A percentile compares a stretch with the other conserved stretches of the same genome.
phyloP scores from a whole-genome alignment of 768 basidiomycete genomes.

The Austroboletus eburneus region DNA sequence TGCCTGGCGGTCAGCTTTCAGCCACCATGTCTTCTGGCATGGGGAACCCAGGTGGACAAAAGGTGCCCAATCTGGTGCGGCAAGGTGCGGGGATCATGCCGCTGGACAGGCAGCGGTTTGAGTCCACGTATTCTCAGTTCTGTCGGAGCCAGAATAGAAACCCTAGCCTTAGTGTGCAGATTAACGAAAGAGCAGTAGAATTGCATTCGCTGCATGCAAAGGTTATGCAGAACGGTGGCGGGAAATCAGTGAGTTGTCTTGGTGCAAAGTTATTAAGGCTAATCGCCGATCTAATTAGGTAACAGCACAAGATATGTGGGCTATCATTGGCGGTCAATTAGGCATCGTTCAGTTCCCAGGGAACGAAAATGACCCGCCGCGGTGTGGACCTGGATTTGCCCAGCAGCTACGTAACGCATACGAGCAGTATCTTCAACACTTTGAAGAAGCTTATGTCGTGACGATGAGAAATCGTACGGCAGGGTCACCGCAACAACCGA shows the following conservation, averaged over 20 bases:
- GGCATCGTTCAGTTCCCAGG: constrained; percentile 64
- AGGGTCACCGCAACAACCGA: constrained; percentile 12
- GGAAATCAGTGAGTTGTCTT: constrained; percentile 37
- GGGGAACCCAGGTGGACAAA: constrained; percentile 26
- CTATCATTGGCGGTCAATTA: constrained; percentile 62
- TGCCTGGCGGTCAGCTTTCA: constrained; percentile 26
- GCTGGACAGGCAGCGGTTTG: constrained; percentile 51
- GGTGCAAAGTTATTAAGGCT: constrained; percentile 1
- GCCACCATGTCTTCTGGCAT: constrained; percentile 34
- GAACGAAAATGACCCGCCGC: constrained; percentile 55
- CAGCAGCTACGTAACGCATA: constrained; percentile 58
- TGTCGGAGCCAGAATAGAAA: constrained; percentile 39
- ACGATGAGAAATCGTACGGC: constrained; percentile 31
- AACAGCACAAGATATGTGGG: constrained; percentile 54
- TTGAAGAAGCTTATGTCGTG: constrained; percentile 52
- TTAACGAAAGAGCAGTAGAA: constrained; percentile 55
- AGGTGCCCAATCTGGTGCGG: constrained; percentile 15
- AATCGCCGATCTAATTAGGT: constrained; percentile 38
- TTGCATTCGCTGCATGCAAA: constrained; percentile 53
- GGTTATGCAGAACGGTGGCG: constrained; percentile 59
- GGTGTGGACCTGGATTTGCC: constrained; percentile 58
- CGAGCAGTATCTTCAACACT: constrained; percentile 49
- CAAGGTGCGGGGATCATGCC: constrained; percentile 27
- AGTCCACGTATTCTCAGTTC: constrained; percentile 46
- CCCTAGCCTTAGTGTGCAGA: constrained; percentile 39